phyloP scores from a whole-genome alignment of 345 rosid genomes.

The Aquilaria malaccensis region DNA sequence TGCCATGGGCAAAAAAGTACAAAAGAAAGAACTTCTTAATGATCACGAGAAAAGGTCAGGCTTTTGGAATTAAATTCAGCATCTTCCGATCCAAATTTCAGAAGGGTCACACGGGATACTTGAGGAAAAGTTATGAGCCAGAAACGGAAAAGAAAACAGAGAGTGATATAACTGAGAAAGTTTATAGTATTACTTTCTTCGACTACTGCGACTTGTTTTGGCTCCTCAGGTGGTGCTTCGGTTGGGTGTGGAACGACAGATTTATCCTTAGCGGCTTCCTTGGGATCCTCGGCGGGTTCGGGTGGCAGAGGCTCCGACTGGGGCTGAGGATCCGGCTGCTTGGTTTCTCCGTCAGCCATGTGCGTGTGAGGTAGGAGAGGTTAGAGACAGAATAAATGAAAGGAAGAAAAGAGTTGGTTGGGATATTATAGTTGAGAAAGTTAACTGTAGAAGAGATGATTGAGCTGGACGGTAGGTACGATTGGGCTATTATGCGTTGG shows the following conservation, averaged over 20 bases:
- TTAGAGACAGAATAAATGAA: background rate
- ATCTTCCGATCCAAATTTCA: too few species aligned
- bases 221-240: slow-evolving; percentile 26
- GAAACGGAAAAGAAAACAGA: background rate
- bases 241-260: slow-evolving; percentile 21
- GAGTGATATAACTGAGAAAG: slow-evolving; percentile 17
- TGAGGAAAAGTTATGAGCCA: too few species aligned
- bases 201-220: slow-evolving; percentile 25
- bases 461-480: slow-evolving; percentile 25
- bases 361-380: background rate
- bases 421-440: slow-evolving; percentile 21
- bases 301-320: slow-evolving; percentile 21
- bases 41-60: too few species aligned
- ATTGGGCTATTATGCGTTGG: slow-evolving; percentile 23
- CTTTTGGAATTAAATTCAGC: too few species aligned
- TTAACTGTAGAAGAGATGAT: background rate
- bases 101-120: too few species aligned
- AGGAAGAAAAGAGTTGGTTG: background rate
- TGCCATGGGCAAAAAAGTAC: slow-evolving; percentile 13
- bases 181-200: slow-evolving; percentile 1
- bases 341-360: slow-evolving; percentile 47
- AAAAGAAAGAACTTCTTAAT: background rate
- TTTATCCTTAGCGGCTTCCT: slow-evolving; percentile 40
- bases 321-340: slow-evolving; percentile 31
- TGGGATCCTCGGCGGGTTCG: slow-evolving; percentile 19